Evolutionary conservation across 2,329 filamentous ascomycete genomes (phyloP), one percentile per base, ranked within the genome.

Genomic region (Dothideomycetidae sp.): DNA sequence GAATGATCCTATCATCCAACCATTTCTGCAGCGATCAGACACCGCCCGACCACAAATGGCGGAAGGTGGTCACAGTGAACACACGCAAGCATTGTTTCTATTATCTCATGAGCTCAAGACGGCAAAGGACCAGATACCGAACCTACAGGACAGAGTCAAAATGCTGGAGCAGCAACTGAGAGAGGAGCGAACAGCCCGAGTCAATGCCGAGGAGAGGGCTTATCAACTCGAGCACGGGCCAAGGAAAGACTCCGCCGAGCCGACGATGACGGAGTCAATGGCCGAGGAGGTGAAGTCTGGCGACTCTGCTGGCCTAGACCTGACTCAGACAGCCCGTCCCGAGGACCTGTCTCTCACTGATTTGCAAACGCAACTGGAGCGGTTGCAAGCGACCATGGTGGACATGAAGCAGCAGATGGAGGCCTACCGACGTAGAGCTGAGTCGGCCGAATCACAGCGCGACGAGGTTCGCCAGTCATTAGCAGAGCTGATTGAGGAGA

Each of bases 71-170:
- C 75, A 75, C 1, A 67, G 50, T 32, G 74, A 78, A 46, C 53
- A 64, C 10, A 68, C 69, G 4, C 78, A 77, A 50, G 85, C 93
- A 51, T 83, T 94, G 38, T 63, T 88, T 4, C 76, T 82, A 12
- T 66, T 98, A 10, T 83, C 85, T 5, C 85, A 94, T 50, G 83
- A 83, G 13, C 64, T 98, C 30, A 81, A 79, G 37, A 75, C 73
- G 41, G 81, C 86, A 7, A 92, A 83, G 61, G 80, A 79, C 48
- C 86, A 94, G 53, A 74, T 94, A 29, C 85, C 92, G 50, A 71
- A 68, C n/a, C 85, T 94, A 54, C 76, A 74, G 35, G 69, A 75
- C 29, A 76, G 81, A 18, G 76, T 96, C 56, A 79, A 77, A 48
- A 80, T 86, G 49, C 63, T 96, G 10, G 88, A 96, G 54, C 70